phyloP scores from a whole-genome alignment of 2,329 filamentous ascomycete species.

The Nigrograna mackinnonii region DNA sequence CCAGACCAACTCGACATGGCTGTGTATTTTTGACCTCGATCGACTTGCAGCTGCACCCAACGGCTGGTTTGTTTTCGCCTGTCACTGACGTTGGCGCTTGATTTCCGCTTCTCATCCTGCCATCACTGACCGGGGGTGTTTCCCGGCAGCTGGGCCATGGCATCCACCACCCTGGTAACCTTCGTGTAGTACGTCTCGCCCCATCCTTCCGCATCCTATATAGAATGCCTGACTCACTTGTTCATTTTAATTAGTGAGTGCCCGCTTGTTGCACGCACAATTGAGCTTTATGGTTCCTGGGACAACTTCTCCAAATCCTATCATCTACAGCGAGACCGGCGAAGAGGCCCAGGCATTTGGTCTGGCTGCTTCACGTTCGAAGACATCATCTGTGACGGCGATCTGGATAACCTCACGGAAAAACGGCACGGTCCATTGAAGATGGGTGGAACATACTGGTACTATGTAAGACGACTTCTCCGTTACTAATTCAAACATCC shows the following conservation, averaged over 20 bases:
- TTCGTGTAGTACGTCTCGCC: slow-evolving; percentile 52
- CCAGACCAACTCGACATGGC: slow-evolving; percentile 23
- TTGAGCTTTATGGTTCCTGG: slow-evolving; percentile 89
- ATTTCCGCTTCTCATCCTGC: too few relatives aligned
- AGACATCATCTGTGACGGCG: slow-evolving; percentile 82
- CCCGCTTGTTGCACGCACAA: slow-evolving; percentile 60
- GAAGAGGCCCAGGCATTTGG: slow-evolving; percentile 78
- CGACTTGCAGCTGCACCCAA: too few relatives aligned
- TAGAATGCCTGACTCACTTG: slow-evolving; percentile 21
- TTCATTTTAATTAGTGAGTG: slow-evolving; percentile 30
- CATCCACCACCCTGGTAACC: slow-evolving; percentile 66
- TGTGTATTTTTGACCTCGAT: slow-evolving; percentile 38
- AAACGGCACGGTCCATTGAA: slow-evolving; percentile 78
- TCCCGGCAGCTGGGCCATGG: slow-evolving; percentile 32
- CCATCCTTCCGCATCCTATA: slow-evolving; percentile 15
- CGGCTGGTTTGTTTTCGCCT: too few relatives aligned
- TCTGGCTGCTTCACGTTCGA: slow-evolving; percentile 85
- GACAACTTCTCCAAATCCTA: slow-evolving; percentile 86
- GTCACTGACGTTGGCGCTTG: too few relatives aligned
- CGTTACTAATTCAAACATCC: neutral
- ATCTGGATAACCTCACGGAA: slow-evolving; percentile 53
- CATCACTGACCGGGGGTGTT: too few relatives aligned
- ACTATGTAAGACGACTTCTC: slow-evolving; percentile 71
- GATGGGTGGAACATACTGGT: slow-evolving; percentile 94
- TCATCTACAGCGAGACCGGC: slow-evolving; percentile 77